These are phyloP conservation scores for Xylariaceae sp. DNA, from an alignment of 2,329 filamentous ascomycete species.

Conservation along the genomic window DNA sequence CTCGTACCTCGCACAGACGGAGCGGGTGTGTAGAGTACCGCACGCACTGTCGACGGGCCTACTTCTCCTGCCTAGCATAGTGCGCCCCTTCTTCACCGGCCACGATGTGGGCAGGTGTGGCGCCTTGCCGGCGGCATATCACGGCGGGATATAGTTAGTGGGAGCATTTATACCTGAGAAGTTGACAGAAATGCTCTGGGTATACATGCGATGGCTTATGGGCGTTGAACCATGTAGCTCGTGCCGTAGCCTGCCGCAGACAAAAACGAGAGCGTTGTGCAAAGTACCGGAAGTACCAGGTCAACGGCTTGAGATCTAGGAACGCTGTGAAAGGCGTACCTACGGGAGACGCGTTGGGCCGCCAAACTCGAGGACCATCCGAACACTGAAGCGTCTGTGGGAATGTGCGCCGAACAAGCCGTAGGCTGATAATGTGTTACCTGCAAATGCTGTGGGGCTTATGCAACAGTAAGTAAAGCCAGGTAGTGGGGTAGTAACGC, in stretches of 20 bases:
- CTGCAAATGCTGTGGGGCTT: slow-evolving; percentile 36
- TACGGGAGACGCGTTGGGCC: slow-evolving; percentile 18
- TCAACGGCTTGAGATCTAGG: slow-evolving; percentile 18
- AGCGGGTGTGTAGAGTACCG: slow-evolving; percentile 22
- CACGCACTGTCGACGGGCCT: slow-evolving; percentile 18
- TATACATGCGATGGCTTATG: slow-evolving; percentile 2
- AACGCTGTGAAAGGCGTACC: slow-evolving; percentile 20
- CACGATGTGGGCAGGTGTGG: slow-evolving; percentile 18
- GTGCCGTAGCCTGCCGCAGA: not conserved
- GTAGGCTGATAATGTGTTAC: slow-evolving; percentile 50
- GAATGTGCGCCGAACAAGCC: slow-evolving; percentile 50
- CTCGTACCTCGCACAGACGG: slow-evolving; percentile 28
- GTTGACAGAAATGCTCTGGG: slow-evolving; percentile 1
- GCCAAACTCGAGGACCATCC: slow-evolving; percentile 26
- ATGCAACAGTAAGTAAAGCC: slow-evolving; percentile 35
- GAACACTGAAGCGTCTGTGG: slow-evolving; percentile 37
- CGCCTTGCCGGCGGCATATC: slow-evolving; percentile 10
- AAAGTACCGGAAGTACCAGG: slow-evolving; percentile 5
- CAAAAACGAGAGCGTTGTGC: slow-evolving; percentile 4
- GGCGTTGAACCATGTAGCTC: not conserved
- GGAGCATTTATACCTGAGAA: not conserved
- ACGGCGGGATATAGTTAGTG: slow-evolving; percentile 5
- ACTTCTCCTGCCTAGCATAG: slow-evolving; percentile 20
- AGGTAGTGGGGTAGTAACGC: slow-evolving; percentile 26
- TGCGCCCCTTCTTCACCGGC: slow-evolving; percentile 8